These are phyloP conservation scores for Artomyces pyxidatus DNA, from an alignment of 768 basidiomycete genomes.

Conservation along the genomic window DNA sequence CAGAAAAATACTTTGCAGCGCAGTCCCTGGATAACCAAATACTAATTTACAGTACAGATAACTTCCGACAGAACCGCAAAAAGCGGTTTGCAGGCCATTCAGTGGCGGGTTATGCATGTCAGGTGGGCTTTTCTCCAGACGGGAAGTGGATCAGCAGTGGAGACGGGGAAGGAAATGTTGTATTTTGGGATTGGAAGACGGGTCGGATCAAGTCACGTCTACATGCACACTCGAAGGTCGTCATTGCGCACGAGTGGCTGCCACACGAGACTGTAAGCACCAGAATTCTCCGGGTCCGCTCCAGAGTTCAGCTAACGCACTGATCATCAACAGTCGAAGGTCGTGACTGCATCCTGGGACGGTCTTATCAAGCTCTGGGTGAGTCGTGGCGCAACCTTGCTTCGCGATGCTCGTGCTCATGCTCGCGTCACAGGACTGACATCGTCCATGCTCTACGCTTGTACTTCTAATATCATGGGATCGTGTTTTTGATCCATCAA, in stretches of 20 bases:
- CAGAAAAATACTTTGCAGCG: slow-evolving; percentile 94
- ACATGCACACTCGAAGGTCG: slow-evolving; percentile 89
- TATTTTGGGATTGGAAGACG: slow-evolving; percentile 99
- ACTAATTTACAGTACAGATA: slow-evolving; percentile 93
- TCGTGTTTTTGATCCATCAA: background rate
- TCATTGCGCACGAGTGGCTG: slow-evolving; percentile 96
- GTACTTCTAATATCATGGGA: slow-evolving; percentile 1
- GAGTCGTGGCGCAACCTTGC: slow-evolving; percentile 23
- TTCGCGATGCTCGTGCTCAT: slow-evolving; percentile 3
- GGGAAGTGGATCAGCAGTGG: slow-evolving; percentile 98
- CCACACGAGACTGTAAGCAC: slow-evolving; percentile 83
- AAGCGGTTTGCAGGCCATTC: slow-evolving; percentile 98
- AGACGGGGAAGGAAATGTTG: slow-evolving; percentile 88
- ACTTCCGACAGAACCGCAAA: slow-evolving; percentile 97
- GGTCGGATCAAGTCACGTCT: slow-evolving; percentile 88
- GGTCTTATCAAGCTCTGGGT: slow-evolving; percentile 98
- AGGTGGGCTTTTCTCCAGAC: slow-evolving; percentile 95
- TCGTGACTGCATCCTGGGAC: slow-evolving; percentile 97
- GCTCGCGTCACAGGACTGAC: slow-evolving; percentile 8
- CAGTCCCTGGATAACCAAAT: slow-evolving; percentile 99
- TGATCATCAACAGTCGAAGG: slow-evolving; percentile 64
- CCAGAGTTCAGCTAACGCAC: background rate
- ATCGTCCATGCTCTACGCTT: background rate
- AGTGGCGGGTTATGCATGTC: slow-evolving; percentile 94
- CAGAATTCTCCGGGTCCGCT: background rate